Base-by-base conservation (phyloP, 768 basidiomycete genomes). In the Xanthoconium stramineum region DNA sequence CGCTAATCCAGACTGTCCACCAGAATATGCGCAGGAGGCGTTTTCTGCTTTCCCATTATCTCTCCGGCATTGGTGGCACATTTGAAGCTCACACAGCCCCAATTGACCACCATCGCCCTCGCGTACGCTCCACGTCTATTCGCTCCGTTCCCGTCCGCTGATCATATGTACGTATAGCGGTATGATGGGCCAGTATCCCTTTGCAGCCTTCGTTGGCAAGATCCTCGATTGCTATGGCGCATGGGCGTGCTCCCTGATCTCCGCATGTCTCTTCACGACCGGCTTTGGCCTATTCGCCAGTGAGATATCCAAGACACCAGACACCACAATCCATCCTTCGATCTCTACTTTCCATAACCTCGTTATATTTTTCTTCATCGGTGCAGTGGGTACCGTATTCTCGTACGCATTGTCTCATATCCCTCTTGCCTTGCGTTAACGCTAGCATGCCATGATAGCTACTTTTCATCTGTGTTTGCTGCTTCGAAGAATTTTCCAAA, bases 151-250 rank as follows among this genome's bases (percentile, higher is more conserved):
- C 54, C 32, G 4, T 13, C 39, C 6, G 24, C 55, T 61, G 38
- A 63, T 13, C 6, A 17, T 10, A 33, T 32, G 50, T 45, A 13
- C 29, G 52, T 38, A 36, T 50, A 92, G 91, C n/a, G 91, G 87
- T 3, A 84, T 93, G 80, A 80, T 84, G 58, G 86, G 88, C 6
- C 89, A 92, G 73, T 92, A 93, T 68, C 88, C 89, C 3, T 77
- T 89, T 55, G 81, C 86, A 19, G 83, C 84, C 2, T 15, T 89
- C 1, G 83, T 86, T 40, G 91, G 91, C 45, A 85, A 82, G 58
- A 66, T 85, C 3, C 76, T 89, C 40, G 91, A 93, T 70, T 63
- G 64, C 38, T 78, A 83, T 62, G 91, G 91, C 0, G 83, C 90
- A 36, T 80, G 86, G 67, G 66, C 76, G 5, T 88, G 84, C 68